Base-by-base conservation (phyloP, 1,139 yeast species). In the Suhomyces bribrorum region DNA sequence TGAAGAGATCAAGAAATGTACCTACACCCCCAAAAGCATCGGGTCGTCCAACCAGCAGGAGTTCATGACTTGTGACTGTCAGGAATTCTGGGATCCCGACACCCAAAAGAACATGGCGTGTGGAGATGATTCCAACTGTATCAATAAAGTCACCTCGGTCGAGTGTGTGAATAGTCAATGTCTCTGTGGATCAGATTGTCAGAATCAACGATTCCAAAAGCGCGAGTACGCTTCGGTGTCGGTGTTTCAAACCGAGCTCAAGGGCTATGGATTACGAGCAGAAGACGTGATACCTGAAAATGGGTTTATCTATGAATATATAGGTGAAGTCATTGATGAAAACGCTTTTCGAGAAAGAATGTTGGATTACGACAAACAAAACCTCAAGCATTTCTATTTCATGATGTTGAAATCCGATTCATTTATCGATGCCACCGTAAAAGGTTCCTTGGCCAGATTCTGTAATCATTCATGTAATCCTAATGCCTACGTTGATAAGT, bases 351-450 rank as follows among this genome's bases (percentile, higher is more conserved):
- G 88, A 40, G 70, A 72, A 37, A 75, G 97, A 46, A 86, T 85
- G 83, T 68, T 77, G 37, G 77, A 75, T 32, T 92, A 92, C 59
- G 94, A 86, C 54, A 61, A 69, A 25, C 74, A 75, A 48, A 79
- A 83, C n/a, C 74, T 84, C 49, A 81, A 78, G 59, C 98, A 92
- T 62, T 92, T 92, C 53, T 92, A 92, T 61, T 92, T 92, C 61
- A 92, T 92, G 98, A 89, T 89, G 97, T 75, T 92, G 47, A 95
- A 88, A 52, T 86, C 83, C 54, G 90, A 89, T 46, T 92, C 92
- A 54, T 92, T 88, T 57, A 87, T 92, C 43, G 98, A 92, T 62
- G 98, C 98, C 33, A 90, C 97, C 2, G 70, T 76, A 35, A 85
- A 79, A 62, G 98, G 97, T 3, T 80, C 90, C 15, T 64, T 90